phyloP scores from a whole-genome alignment of 768 basidiomycete genomes.

The Gloeostereum incarnatum region DNA sequence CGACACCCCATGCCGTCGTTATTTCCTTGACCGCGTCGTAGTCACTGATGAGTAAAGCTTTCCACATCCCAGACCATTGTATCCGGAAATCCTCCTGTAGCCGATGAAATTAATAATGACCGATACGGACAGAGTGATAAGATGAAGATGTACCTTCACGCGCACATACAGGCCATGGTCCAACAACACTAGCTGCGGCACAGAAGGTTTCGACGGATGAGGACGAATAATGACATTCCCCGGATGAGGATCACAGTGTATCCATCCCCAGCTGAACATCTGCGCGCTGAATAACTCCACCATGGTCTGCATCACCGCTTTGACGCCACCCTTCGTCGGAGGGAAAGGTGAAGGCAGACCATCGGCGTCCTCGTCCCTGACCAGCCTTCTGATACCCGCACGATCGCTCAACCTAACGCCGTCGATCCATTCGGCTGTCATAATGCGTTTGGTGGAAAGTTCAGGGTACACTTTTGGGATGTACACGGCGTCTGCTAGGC shows the following conservation, averaged over 20 bases:
- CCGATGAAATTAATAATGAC: too few species aligned
- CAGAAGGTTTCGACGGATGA: slow-evolving; percentile 30
- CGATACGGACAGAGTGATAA: too few species aligned
- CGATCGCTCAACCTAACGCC: slow-evolving; percentile 66
- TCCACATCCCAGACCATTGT: slow-evolving; percentile 78
- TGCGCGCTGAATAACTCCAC: slow-evolving; percentile 82
- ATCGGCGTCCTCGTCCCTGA: slow-evolving; percentile 38
- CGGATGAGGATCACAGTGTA: slow-evolving; percentile 72
- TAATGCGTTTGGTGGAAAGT: slow-evolving; percentile 66
- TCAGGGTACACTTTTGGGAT: slow-evolving; percentile 71
- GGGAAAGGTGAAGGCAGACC: slow-evolving; percentile 6
- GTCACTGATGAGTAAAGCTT: slow-evolving; percentile 48
- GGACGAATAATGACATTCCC: slow-evolving; percentile 74
- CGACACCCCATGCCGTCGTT: slow-evolving; percentile 40
- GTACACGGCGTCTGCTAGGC: slow-evolving; percentile 60
- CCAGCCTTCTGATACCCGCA: slow-evolving; percentile 41
- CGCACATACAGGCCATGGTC: slow-evolving; percentile 90
- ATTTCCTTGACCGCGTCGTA: slow-evolving; percentile 40
- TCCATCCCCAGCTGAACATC: slow-evolving; percentile 90
- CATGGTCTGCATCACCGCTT: slow-evolving; percentile 75
- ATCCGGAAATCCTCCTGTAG: slow-evolving; percentile 57
- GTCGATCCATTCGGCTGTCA: slow-evolving; percentile 82
- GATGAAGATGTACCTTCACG: not conserved
- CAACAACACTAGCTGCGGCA: slow-evolving; percentile 69
- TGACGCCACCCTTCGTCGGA: slow-evolving; percentile 50